Conservation (phyloP, 2,329 filamentous ascomycete genomes). For the Domatiomyces globalis region DNA sequence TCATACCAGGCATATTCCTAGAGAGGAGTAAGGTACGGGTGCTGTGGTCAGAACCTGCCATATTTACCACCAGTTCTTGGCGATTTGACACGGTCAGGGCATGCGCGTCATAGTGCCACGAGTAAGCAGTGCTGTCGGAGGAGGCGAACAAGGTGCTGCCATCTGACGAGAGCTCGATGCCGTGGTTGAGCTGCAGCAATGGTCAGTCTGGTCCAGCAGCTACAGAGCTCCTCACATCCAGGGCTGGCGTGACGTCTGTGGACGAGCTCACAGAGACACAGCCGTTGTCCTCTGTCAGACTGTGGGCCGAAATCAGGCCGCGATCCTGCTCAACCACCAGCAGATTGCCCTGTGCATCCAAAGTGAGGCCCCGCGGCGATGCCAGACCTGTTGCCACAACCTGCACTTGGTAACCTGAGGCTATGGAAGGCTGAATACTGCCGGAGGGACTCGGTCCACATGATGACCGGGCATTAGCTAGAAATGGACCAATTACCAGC, state of each 20-base stretch:
- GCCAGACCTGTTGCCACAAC: conserved; percentile 34
- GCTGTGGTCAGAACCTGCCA: conserved; percentile 47
- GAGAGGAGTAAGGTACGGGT: conserved; percentile 55
- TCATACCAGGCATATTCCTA: conserved; percentile 36
- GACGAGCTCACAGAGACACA: conserved; percentile 18
- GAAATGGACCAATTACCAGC: not conserved
- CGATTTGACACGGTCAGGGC: conserved; percentile 34
- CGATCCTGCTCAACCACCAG: conserved; percentile 34
- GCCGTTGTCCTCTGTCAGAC: conserved; percentile 24
- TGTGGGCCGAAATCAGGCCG: conserved; percentile 26
- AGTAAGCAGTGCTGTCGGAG: conserved; percentile 42
- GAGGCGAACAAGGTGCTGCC: conserved; percentile 42
- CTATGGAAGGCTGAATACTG: conserved; percentile 15
- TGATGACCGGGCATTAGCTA: conserved; percentile 7
- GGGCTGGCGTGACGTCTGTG: conserved; percentile 7
- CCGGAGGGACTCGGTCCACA: conserved; percentile 16
- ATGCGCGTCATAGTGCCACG: conserved; percentile 51
- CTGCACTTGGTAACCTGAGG: conserved; percentile 22
- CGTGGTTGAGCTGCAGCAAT: conserved; percentile 32
- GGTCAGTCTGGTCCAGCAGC: conserved; percentile 3
- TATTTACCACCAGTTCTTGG: conserved; percentile 45
- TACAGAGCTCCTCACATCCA: conserved; percentile 7
- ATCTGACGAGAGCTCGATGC: conserved; percentile 36
- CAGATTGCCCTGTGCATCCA: conserved; percentile 35
- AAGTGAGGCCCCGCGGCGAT: conserved; percentile 33